phyloP scores from a whole-genome alignment of 768 basidiomycete species.

The Chalciporus sphaerocephalus region DNA sequence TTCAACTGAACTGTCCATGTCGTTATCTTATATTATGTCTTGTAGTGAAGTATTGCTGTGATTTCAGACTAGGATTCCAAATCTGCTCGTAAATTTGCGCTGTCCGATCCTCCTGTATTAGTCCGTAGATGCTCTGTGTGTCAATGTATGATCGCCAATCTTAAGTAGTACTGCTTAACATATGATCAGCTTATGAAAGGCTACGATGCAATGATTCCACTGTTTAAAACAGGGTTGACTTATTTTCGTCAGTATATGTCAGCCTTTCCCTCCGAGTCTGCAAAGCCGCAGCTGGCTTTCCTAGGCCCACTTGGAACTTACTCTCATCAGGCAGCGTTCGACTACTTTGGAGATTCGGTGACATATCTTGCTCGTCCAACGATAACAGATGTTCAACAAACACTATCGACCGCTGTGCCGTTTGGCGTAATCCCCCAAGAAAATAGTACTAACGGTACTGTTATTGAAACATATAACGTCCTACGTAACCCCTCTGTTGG shows the following conservation, averaged over 20 bases:
- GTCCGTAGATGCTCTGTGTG: too few relatives aligned
- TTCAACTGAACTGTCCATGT: not conserved
- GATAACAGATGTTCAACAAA: constrained; percentile 52
- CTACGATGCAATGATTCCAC: constrained; percentile 4
- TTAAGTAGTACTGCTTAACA: too few relatives aligned
- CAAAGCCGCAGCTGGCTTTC: constrained; percentile 41
- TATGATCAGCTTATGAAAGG: too few relatives aligned
- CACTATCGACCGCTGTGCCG: constrained; percentile 40
- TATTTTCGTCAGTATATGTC: constrained; percentile 11
- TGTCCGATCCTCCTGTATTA: too few relatives aligned
- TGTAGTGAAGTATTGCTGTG: too few relatives aligned
- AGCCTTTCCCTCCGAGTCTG: not conserved
- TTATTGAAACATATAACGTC: constrained; percentile 69
- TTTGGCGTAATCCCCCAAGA: constrained; percentile 76
- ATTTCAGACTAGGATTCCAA: too few relatives aligned
- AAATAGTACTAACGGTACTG: constrained; percentile 70
- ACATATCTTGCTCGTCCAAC: constrained; percentile 40
- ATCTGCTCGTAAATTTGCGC: too few relatives aligned
- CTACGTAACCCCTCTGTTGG: constrained; percentile 43
- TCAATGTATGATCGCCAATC: too few relatives aligned
- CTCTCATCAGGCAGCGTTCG: constrained; percentile 58
- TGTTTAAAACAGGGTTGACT: constrained; percentile 5
- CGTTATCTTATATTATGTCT: too few relatives aligned
- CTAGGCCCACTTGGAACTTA: constrained; percentile 71
- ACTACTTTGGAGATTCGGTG: constrained; percentile 42